Evolutionary conservation across 495 filamentous ascomycete species (phyloP).

Genomic region (Clavariopsis aquatica): DNA sequence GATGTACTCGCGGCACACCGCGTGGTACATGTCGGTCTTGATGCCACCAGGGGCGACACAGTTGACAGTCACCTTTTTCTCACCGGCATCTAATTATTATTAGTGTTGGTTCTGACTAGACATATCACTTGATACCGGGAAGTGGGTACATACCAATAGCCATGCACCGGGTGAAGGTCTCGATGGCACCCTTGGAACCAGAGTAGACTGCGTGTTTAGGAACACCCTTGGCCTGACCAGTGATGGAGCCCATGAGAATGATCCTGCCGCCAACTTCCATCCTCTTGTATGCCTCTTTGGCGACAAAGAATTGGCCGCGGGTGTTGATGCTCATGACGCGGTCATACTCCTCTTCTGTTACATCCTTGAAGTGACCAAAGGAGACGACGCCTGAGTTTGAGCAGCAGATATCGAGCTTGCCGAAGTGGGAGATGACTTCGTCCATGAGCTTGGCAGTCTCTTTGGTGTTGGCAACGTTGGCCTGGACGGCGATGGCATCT

Average conservation of each 20-base stretch:
- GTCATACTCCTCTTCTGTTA: conserved; percentile 57
- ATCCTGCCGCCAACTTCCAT: conserved; percentile 62
- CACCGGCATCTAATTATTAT: conserved; percentile 43
- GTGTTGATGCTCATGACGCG: conserved; percentile 60
- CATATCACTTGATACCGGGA: not conserved
- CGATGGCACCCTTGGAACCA: conserved; percentile 59
- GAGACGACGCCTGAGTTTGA: conserved; percentile 59
- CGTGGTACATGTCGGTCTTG: conserved; percentile 71
- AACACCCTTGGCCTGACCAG: conserved; percentile 62
- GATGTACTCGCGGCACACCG: conserved; percentile 65
- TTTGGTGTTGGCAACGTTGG: conserved; percentile 53
- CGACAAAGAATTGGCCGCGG: conserved; percentile 65
- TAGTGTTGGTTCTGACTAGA: conserved; percentile 7
- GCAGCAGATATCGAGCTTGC: conserved; percentile 53
- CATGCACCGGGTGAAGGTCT: conserved; percentile 59
- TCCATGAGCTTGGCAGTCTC: conserved; percentile 52
- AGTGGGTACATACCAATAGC: conserved; percentile 48
- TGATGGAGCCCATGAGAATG: conserved; percentile 66
- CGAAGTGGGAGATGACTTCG: conserved; percentile 47
- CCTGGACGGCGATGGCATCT: conserved; percentile 54
- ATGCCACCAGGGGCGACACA: conserved; percentile 66
- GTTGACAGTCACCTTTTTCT: conserved; percentile 65
- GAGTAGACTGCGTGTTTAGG: conserved; percentile 65
- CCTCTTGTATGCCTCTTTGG: conserved; percentile 66
- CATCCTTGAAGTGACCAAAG: conserved; percentile 53